Base-by-base conservation (phyloP, 169 alveolate species). In the Plasmodium sp. region DNA sequence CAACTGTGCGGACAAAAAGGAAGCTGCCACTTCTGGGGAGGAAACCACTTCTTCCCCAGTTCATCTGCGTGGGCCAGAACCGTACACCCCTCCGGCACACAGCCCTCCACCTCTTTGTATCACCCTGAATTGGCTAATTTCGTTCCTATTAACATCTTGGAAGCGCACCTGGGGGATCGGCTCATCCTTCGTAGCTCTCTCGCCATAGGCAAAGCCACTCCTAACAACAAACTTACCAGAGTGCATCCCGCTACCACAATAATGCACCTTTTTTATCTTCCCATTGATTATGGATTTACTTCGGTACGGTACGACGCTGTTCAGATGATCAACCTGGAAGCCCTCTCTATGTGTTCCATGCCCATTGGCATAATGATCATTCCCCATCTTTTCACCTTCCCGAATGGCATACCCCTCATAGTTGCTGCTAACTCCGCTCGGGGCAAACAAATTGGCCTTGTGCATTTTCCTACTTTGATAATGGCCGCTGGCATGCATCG, bases 401-500 rank as follows among this genome's bases (percentile, higher is more conserved):
- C 27, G 62, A 31, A 7, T 22, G 7, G 5, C 5, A 74, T 34
- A 12, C n/a, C 12, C 27, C 16, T 67, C 54, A 4, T 51, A 62
- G 39, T 73, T 80, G 27, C 41, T 90, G 54, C 56, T 80, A 18
- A 34, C 43, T 31, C 73, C 77, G 34, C 67, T 58, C 36, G 54
- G 34, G 54, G 81, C 54, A 90, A 90, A 80, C 48, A 90, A 90
- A 58, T 90, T 48, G 31, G 45, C 82, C 74, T 90, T 90, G 82
- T 90, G 90, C 83, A 90, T 67, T 79, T 80, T 90, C 9, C 84
- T 84, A 84, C 93, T 71, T 84, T 45, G 36, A 56, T 18, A 45
- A 72, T 75, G 10, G 16, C 31, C 22, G 16, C 31, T 12, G 2
- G 4, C 34, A 45, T 74, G 45, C 27, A 22, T 3, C 14, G 84